Base-by-base conservation (phyloP, 768 basidiomycete genomes). In the Asterophora parasitica region DNA sequence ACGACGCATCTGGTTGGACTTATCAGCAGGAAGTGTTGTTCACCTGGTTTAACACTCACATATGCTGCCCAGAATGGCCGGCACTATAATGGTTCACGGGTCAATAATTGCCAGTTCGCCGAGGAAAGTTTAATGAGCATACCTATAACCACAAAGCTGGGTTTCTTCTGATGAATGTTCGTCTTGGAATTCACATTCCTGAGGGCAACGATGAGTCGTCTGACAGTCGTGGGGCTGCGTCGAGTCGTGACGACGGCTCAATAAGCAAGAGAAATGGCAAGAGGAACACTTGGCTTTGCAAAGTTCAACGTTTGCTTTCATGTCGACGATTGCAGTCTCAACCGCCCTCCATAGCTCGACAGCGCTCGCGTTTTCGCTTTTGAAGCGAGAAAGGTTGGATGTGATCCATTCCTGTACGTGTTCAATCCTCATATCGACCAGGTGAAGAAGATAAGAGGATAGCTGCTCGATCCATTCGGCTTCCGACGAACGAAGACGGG, bases 351-450 rank as follows among this genome's bases (percentile, higher is more conserved):
- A 66, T 12, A 84, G 52, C 1, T 66, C 64, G 19, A 72, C 72
- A 8, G 82, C 68, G 34, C 69, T 63, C 2, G 79, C 66, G 41
- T 77, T 65, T 31, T 52, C 58, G 19, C 61, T 63, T 35, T 70
- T 67, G 61, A 83, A 83, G 0, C 78, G 67, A 1, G 65, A 46
- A 4, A 75, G 54, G 48, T 83, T 83, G 5, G 67, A 59, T 3
- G 63, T 58, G 10, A 84, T 60, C 83, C 82, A 83, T 48, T 66
- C 63, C 1, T 60, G 59, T 19, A 83, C 78, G 45, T 76, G 74
- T 3, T 64, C 56, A 13, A 79, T 61, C 10, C 82, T 72, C 45
- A 63, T 33, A 19, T 76, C 63, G 11, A 68, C 72, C 4, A 78
- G 52, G 2, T 44, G 49, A 4, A 65, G 61, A 3, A 83, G 63